Conservation (phyloP, 2,329 filamentous ascomycete species). For the Penicillium verrucosum region DNA sequence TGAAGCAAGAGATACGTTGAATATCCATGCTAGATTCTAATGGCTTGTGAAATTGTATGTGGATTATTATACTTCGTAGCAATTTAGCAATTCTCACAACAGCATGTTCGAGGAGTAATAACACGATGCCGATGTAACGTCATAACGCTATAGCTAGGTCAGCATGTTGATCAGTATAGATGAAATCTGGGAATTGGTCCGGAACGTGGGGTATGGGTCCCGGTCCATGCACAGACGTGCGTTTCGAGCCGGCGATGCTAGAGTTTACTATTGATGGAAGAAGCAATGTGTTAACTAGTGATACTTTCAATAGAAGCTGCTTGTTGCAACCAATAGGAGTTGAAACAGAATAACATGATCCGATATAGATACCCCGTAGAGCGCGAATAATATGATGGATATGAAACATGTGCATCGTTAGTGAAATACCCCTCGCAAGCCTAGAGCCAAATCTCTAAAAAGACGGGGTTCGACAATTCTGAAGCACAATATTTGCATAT, state of each 20-base stretch:
- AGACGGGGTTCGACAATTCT: background rate
- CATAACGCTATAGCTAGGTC: background rate
- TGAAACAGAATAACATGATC: background rate
- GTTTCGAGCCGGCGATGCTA: background rate
- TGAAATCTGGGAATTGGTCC: background rate
- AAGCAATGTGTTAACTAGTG: background rate
- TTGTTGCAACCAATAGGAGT: background rate
- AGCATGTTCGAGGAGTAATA: background rate
- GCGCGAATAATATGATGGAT: background rate
- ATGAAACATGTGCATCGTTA: background rate
- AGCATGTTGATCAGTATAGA: background rate
- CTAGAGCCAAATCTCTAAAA: background rate
- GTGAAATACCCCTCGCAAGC: background rate
- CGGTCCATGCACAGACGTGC: background rate
- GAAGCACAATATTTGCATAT: background rate
- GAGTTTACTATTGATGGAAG: background rate
- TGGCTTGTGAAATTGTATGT: no score
- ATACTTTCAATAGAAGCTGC: background rate
- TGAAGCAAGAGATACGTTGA: background rate
- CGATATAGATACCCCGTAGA: background rate
- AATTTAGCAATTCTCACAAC: no score
- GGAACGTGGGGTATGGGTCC: no score
- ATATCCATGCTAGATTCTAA: no score
- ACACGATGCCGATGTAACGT: background rate
- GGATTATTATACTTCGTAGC: background rate